phyloP scores from a whole-genome alignment of 352 stramenopile genomes.

The Globisporangium solare region DNA sequence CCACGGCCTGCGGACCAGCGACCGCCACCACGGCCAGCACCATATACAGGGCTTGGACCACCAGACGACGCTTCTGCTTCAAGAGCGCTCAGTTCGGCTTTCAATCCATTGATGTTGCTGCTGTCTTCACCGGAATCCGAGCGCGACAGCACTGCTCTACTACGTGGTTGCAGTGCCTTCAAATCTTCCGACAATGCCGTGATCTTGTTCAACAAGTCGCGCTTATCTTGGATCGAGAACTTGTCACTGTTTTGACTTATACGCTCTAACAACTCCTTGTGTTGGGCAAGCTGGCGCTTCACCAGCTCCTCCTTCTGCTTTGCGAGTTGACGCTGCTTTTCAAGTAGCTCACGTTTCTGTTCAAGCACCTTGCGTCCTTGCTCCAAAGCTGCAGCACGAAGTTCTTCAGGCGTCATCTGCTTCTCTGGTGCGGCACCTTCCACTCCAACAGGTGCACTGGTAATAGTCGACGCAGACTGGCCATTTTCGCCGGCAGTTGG shows the following conservation, averaged over 20 bases:
- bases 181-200: constrained; percentile 65
- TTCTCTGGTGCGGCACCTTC: constrained; percentile 33
- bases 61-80: constrained; percentile 45
- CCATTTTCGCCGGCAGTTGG: constrained; percentile 7
- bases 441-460: constrained; percentile 8
- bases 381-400: constrained; percentile 67
- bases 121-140: constrained; percentile 6
- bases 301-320: constrained; percentile 83
- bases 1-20: constrained; percentile 38
- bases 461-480: background rate
- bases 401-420: constrained; percentile 69
- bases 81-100: constrained; percentile 63
- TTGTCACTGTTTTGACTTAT: constrained; percentile 75
- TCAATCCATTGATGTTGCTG: constrained; percentile 44
- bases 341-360: constrained; percentile 81
- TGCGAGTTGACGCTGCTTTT: constrained; percentile 78
- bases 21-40: constrained; percentile 28
- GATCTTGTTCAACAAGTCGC: constrained; percentile 83
- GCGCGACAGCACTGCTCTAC: constrained; percentile 8
- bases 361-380: constrained; percentile 79
- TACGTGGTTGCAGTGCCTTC: constrained; percentile 41
- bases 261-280: constrained; percentile 76
- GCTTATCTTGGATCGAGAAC: constrained; percentile 69
- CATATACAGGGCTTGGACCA: constrained; percentile 1
- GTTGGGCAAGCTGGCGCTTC: constrained; percentile 74